Percentiles rank a stretch among this genome's conserved stretches.
phyloP scores from a whole-genome alignment of 2,329 filamentous ascomycete genomes.

The Penicillium sp. region DNA sequence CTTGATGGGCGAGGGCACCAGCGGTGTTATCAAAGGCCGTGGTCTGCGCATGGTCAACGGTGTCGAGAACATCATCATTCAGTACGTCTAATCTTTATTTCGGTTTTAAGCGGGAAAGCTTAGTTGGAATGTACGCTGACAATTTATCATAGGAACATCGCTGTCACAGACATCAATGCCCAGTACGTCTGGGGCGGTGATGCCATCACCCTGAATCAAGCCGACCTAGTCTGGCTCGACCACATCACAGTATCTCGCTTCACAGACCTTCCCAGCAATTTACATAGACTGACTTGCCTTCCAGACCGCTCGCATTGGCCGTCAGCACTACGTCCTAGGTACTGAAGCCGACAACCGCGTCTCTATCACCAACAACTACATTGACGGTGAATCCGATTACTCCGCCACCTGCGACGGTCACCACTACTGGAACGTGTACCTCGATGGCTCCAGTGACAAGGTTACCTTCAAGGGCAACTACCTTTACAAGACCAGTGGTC shows the following conservation, averaged over 20 bases:
- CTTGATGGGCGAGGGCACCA: conserved; percentile 7
- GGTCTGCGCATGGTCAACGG: conserved; percentile 9
- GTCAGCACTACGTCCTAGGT: conserved; percentile 10
- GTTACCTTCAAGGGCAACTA: conserved; percentile 14
- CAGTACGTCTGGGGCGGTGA: conserved; percentile 15
- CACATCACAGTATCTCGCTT: conserved; percentile 2
- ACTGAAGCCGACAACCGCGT: conserved; percentile 9
- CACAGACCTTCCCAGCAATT: too few relatives aligned
- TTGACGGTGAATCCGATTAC: conserved; percentile 9
- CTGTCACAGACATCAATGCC: conserved; percentile 11
- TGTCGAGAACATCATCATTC: conserved; percentile 10
- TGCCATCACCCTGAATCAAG: conserved; percentile 8
- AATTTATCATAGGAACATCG: conserved; percentile 1
- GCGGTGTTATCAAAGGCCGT: conserved; percentile 7
- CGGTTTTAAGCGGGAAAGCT: too few relatives aligned
- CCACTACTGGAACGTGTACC: conserved; percentile 6
- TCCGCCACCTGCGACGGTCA: conserved; percentile 12
- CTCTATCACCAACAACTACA: conserved; percentile 11
- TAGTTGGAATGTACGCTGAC: background rate
- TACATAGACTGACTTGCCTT: too few relatives aligned
- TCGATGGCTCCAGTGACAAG: conserved; percentile 5
- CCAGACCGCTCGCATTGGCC: conserved; percentile 3
- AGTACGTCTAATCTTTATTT: background rate
- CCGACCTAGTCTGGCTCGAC: conserved; percentile 10
- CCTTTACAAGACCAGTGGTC: conserved; percentile 10